Base-by-base conservation (phyloP, 179 eudicot species). In the Spinacia oleracea region DNA sequence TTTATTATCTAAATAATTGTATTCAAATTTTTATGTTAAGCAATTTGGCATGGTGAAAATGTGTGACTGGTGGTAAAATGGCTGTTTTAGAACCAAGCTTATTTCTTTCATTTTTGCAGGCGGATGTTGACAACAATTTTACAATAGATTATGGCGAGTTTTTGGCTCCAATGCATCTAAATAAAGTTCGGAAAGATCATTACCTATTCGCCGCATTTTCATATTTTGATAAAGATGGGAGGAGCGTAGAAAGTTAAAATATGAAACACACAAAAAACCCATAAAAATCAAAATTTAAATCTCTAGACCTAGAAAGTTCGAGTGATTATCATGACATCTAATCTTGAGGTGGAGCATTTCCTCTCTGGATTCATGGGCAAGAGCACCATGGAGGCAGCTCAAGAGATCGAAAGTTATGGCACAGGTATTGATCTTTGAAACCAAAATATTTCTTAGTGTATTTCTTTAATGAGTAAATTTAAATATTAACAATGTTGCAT, bases 281-380 rank as follows among this genome's bases (percentile, higher is more conserved):
- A n/a, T n/a, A n/a, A n/a, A n/a, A n/a, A n/a, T n/a, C n/a, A n/a
- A n/a, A n/a, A n/a, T n/a, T n/a, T n/a, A n/a, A n/a, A n/a, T n/a
- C n/a, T n/a, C n/a, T n/a, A n/a, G n/a, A n/a, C n/a, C n/a, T n/a
- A n/a, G n/a, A n/a, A n/a, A n/a, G n/a, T n/a, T n/a, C n/a, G n/a
- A 0, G 97, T 92, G 29, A 89, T 94, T 56, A 92, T 94, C 29
- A 85, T 94, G 98, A 94, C 98, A 27, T 94, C 98, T 1, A 94
- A 94, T 74, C 96, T 94, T 23, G 96, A 97, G 55, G 98, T 96
- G 0, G 97, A 92, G 84, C 85, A 87, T 79, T 91, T 94, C 14
- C 84, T 94, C 27, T 42, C 83, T 14, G 98, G 97, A 48, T 77
- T 94, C 12, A 48, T 77, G 78, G 98, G 98, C 25, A 89, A 92